Evolutionary conservation across 495 filamentous ascomycete species (phyloP), one percentile per base, ranked within the genome.

Genomic region (Neurospora sp.): DNA sequence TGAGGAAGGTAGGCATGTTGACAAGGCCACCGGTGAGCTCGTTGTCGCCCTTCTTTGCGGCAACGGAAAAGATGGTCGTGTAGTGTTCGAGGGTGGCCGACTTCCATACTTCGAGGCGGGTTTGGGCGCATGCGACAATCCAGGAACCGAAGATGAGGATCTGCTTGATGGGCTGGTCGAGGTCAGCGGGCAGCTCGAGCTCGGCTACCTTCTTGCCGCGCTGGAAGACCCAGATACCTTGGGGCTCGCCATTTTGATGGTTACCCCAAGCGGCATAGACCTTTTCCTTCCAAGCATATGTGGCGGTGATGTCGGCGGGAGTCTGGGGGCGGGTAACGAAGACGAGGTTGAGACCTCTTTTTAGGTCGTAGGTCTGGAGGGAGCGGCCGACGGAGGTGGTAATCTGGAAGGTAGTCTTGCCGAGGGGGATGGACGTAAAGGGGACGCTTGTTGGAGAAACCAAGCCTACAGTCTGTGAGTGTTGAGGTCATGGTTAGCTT

Each of bases 331-430:
- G 88, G 31, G 92, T 97, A 71, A 98, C 86, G 78, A 98, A 99
- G 71, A 98, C 88, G 53, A 98, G 88, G 75, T 94, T 94, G 78
- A 99, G 85, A 31, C 94, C 94, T 79, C 88, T 90, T 76, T 90
- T 92, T 69, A 98, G 83, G 79, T 98, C 96, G 82, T 98, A 98
- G 2, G 96, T 98, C 79, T 98, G 96, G 14, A 99, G 88, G 59
- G 90, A 91, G 74, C 90, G 89, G 74, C 94, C 94, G 69, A 95
- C 92, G 0, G 93, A 97, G 46, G 96, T 98, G 16, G 96, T 98
- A 81, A 99, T 92, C 78, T 99, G 96, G 80, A 96, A 98, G 20
- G 94, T 97, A 7, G 93, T 92, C 80, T 96, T 97, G 71, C 96
- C 96, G 18, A 97, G 84, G 4, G 96, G 93, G 31, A 95, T 87